phyloP scores from a whole-genome alignment of 148 eudicot genomes.

The Polygonum maritimum region DNA sequence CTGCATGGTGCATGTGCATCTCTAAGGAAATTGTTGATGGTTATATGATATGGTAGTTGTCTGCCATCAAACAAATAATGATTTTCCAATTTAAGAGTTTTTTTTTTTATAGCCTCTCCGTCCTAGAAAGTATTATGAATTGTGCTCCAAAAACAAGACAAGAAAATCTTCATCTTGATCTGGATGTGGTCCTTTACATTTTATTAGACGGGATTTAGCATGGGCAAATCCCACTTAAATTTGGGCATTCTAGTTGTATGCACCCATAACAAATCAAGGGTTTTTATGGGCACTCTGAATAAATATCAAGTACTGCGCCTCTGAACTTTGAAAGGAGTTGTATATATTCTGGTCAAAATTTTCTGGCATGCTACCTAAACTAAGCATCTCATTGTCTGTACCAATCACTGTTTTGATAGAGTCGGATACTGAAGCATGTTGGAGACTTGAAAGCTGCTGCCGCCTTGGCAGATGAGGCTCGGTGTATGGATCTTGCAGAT shows the following conservation, averaged over 20 bases:
- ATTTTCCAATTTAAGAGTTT: background rate
- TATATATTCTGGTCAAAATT: background rate
- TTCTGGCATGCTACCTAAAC: background rate
- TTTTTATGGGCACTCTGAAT: background rate
- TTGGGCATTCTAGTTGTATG: background rate
- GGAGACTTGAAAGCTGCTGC: slow-evolving; percentile 93
- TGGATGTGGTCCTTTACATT: background rate
- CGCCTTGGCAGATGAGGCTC: slow-evolving; percentile 98
- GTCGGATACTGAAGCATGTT: slow-evolving; percentile 93
- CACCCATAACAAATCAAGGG: background rate
- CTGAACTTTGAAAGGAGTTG: background rate
- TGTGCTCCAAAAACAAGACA: background rate
- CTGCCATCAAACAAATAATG: background rate
- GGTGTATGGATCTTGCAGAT: slow-evolving; percentile 99
- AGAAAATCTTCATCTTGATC: too few relatives aligned
- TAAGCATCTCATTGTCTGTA: background rate
- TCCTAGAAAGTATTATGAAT: background rate
- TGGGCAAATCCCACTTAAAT: background rate
- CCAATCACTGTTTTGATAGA: slow-evolving; percentile 26
- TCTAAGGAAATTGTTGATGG: background rate
- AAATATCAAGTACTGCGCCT: background rate
- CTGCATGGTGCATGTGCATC: background rate
- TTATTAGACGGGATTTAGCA: background rate
- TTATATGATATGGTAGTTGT: background rate
- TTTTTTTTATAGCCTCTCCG: background rate